Base-by-base conservation (phyloP, 306 rosid genomes). In the Casuarina cunninghamiana region DNA sequence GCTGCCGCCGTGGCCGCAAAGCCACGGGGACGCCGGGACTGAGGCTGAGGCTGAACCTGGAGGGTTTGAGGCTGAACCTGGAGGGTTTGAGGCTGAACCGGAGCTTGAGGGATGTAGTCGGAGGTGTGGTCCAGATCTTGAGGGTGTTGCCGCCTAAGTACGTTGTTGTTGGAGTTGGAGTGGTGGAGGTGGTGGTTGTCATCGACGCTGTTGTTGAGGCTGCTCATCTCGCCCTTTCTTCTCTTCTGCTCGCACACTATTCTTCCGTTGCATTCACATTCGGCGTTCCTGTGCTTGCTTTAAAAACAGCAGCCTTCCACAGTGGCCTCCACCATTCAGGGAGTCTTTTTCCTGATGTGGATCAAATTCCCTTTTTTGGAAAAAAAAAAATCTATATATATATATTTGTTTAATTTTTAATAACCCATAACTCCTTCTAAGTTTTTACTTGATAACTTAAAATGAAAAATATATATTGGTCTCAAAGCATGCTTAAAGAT, bases 11-110 rank as follows among this genome's bases (percentile, higher is more conserved):
- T 73, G 55, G 92, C 97, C 0, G 97, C 97, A 62, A 95, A 95
- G 42, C 98, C 98, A 38, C 98, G 93, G 5, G 94, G 98, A 1
- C 97, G 93, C 76, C 98, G 98, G 5, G 94, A 79, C 77, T 88
- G 92, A 2, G 94, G 76, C 48, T 75, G 92, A 5, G 90, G 63
- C 2, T 84, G 90, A 3, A 72, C 41, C 10, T 78, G 80, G 6
- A n/a, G n/a, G n/a, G n/a, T n/a, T n/a, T 75, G 92, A 5, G 90
- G 63, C 2, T 84, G 90, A 3, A 72, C 41, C 10, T 78, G 80
- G 6, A 48, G 66, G 49, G 13, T 74, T 16, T 75, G 85, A 44
- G 83, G 72, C 16, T 86, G 86, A 68, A 88, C 93, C 60, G 17
- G 60, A 17, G 83, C 92, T 85, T 69, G 90, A 17, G 63, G 38